phyloP scores from a whole-genome alignment of 1,284 basidiomycete species.

The Phaffia rhodozyma region DNA sequence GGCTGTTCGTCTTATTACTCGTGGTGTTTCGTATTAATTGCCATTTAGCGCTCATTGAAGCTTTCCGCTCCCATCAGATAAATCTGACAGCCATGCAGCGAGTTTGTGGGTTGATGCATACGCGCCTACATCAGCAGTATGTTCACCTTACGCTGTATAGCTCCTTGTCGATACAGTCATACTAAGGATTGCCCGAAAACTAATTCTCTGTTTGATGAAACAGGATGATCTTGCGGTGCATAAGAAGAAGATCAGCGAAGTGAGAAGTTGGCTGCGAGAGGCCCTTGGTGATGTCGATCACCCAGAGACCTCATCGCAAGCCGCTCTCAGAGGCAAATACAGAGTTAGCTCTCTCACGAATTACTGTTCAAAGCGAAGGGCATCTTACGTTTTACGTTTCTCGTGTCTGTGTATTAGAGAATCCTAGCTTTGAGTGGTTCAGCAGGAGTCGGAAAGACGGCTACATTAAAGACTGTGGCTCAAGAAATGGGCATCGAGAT shows the following conservation, averaged over 20 bases:
- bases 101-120: too few relatives aligned
- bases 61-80: too few relatives aligned
- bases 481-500: constrained; percentile 66
- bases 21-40: too few relatives aligned
- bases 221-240: constrained; percentile 79
- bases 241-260: constrained; percentile 70
- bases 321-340: constrained; percentile 53
- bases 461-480: constrained; percentile 64
- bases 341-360: constrained; percentile 44
- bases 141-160: too few relatives aligned
- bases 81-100: too few relatives aligned
- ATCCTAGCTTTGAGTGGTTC: constrained; percentile 79
- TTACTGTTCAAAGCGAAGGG: background rate
- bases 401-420: constrained; percentile 42
- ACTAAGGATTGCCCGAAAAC: too few relatives aligned
- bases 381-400: background rate
- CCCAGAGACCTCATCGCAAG: constrained; percentile 16
- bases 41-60: too few relatives aligned
- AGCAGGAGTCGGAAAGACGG: constrained; percentile 81
- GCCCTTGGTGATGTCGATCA: constrained; percentile 45
- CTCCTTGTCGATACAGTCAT: too few relatives aligned
- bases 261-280: constrained; percentile 72
- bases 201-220: background rate
- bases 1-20: too few relatives aligned
- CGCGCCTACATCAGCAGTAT: too few relatives aligned